phyloP scores from a whole-genome alignment of 305 asterid species.

The Fraxinus dipetala region DNA sequence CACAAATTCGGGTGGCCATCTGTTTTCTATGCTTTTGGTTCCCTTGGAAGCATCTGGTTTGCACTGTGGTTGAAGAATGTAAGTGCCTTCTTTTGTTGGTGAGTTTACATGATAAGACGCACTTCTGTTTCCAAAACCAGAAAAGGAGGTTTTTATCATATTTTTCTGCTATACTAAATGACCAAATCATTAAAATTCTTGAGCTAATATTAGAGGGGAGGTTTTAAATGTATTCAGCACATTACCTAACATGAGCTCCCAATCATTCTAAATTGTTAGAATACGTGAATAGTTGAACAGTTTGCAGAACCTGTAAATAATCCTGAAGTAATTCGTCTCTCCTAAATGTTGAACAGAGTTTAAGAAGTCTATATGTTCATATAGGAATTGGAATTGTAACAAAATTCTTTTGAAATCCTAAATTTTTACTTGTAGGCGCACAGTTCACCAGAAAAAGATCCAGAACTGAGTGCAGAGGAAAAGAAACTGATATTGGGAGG shows the following conservation, averaged over 20 bases:
- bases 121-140: background rate
- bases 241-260: background rate
- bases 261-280: background rate
- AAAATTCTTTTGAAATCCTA: constrained; percentile 11
- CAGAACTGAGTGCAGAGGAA: constrained; percentile 62
- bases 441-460: constrained; percentile 84
- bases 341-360: background rate
- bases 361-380: background rate
- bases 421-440: constrained; percentile 51
- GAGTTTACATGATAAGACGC: background rate
- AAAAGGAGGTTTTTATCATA: background rate
- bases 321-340: background rate
- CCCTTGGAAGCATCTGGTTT: constrained; percentile 89
- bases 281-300: background rate
- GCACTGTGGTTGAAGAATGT: constrained; percentile 92
- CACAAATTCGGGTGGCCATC: constrained; percentile 93
- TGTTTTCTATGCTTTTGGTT: constrained; percentile 87
- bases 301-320: background rate
- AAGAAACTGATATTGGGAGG: constrained; percentile 64
- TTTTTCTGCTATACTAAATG: constrained; percentile 10
- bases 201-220: background rate
- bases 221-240: background rate
- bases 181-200: background rate
- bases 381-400: background rate
- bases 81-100: constrained; percentile 32